phyloP scores from a whole-genome alignment of 1,284 basidiomycete genomes.

The Boletus calvinii region DNA sequence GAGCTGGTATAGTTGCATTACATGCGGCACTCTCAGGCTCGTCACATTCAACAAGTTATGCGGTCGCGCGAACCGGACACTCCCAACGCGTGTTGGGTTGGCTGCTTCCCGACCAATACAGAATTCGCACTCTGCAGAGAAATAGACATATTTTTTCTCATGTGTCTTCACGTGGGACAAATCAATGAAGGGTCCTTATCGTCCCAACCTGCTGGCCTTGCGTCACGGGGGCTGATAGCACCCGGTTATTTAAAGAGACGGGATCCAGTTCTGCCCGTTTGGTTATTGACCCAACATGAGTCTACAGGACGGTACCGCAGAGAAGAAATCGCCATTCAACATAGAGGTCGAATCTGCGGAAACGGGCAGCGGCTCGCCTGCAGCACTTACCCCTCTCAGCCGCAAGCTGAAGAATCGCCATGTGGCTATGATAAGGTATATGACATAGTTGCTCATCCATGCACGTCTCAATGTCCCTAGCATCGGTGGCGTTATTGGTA shows the following conservation, averaged over 20 bases:
- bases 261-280: neutral
- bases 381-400: no score
- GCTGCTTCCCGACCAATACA: neutral
- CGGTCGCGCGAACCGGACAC: neutral
- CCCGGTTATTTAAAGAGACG: neutral
- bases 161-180: neutral
- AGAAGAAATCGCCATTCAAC: no score
- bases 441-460: neutral
- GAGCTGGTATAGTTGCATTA: no score
- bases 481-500: slow-evolving; percentile 46
- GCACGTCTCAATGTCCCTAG: slow-evolving; percentile 7
- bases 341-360: no score
- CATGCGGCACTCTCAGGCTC: no score
- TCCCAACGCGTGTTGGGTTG: neutral
- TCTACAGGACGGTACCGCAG: no score
- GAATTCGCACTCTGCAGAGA: neutral
- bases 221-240: no score
- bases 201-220: no score
- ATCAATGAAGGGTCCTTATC: no score
- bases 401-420: slow-evolving; percentile 9
- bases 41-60: no score
- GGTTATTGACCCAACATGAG: no score
- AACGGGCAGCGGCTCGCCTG: no score
- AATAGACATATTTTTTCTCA: neutral
- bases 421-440: slow-evolving; percentile 28